Evolutionary conservation across 768 basidiomycete genomes (phyloP).

Genomic region (Pleurotus giganteus): DNA sequence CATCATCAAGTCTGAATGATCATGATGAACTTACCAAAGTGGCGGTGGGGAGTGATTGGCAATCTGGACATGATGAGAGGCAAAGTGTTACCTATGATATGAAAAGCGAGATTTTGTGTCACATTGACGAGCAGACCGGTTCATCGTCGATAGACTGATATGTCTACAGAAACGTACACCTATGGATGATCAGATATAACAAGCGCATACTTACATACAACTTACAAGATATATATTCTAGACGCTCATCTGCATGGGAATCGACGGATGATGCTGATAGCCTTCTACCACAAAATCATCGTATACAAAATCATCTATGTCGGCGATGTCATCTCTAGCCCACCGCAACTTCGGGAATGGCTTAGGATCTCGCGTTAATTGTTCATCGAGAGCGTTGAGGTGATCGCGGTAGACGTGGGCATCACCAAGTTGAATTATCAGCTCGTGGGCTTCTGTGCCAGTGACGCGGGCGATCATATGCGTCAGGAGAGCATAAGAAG

Average conservation of each 20-base stretch:
- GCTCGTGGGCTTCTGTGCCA: slow-evolving; percentile 79
- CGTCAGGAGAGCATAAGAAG: slow-evolving; percentile 94
- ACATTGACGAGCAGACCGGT: no score
- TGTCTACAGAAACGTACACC: no score
- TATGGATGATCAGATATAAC: no score
- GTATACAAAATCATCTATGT: slow-evolving; percentile 78
- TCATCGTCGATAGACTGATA: no score
- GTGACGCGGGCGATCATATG: slow-evolving; percentile 98
- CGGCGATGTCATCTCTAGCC: slow-evolving; percentile 57
- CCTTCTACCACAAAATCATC: slow-evolving; percentile 87
- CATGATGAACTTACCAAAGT: no score
- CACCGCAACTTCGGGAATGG: slow-evolving; percentile 82
- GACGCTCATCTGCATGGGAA: slow-evolving; percentile 97
- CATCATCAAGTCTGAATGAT: no score
- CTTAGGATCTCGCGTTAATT: slow-evolving; percentile 75
- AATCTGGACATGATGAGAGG: no score
- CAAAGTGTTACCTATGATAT: no score
- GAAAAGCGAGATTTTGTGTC: no score
- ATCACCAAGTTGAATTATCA: slow-evolving; percentile 95
- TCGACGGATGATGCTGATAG: slow-evolving; percentile 79
- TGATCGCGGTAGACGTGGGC: slow-evolving; percentile 97
- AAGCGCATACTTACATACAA: no score
- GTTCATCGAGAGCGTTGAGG: slow-evolving; percentile 78
- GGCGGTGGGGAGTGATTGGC: no score
- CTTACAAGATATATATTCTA: no score